These are phyloP conservation scores for Colletotrichum abscissum DNA, from an alignment of 2,329 filamentous ascomycete genomes.

Conservation along the genomic window DNA sequence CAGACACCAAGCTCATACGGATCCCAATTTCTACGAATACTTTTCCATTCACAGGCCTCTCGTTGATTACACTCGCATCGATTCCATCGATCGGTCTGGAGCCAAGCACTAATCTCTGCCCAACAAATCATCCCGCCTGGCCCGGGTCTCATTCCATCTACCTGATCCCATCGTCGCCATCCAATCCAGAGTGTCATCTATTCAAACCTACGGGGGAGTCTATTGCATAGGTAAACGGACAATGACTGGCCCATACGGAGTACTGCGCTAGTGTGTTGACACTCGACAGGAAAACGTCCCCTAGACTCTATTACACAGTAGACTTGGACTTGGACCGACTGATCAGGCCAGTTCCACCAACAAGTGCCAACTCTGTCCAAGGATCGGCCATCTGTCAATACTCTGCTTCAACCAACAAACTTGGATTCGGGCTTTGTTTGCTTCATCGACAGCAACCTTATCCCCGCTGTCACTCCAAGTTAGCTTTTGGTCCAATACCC, in stretches of 20 bases:
- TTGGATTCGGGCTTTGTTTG: constrained; percentile 7
- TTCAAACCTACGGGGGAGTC: no score
- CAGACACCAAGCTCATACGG: background rate
- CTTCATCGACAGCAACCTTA: constrained; percentile 25
- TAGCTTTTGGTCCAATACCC: background rate
- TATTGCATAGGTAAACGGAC: no score
- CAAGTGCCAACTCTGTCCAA: constrained; percentile 2
- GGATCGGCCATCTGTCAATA: constrained; percentile 16
- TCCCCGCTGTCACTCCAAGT: constrained; percentile 13
- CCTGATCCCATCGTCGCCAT: no score
- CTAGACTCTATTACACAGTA: background rate
- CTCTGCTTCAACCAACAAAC: background rate
- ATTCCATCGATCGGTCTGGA: background rate
- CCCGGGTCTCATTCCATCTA: background rate
- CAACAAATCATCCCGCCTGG: background rate
- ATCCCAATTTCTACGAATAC: background rate
- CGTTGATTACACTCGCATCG: background rate
- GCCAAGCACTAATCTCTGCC: background rate
- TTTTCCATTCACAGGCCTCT: background rate
- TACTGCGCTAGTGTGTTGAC: background rate
- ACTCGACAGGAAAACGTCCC: background rate
- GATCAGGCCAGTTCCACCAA: constrained; percentile 9
- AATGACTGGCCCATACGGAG: no score
- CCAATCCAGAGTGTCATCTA: no score
- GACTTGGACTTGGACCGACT: background rate